Evolutionary conservation across 2,329 filamentous ascomycete species (phyloP).

Genomic region (Microdochium nivale): DNA sequence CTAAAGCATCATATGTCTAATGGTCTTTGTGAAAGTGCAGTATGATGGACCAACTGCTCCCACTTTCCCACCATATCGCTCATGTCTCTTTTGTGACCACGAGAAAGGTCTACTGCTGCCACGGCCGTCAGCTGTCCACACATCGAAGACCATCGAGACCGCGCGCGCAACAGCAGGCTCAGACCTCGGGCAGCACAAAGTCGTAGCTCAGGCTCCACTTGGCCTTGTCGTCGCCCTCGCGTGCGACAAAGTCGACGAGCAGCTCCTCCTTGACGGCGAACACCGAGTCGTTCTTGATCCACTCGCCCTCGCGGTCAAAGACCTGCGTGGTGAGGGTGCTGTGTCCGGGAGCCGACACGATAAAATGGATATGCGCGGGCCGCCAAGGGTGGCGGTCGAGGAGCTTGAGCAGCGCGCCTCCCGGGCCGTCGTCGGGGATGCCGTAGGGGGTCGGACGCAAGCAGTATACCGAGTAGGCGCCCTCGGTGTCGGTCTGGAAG

Average conservation of each 20-base stretch:
- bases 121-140: too few species aligned
- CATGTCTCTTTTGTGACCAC: too few species aligned
- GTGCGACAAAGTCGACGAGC: conserved; percentile 29
- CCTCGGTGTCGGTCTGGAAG: conserved; percentile 58
- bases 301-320: conserved; percentile 59
- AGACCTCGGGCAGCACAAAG: conserved; percentile 33
- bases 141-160: too few species aligned
- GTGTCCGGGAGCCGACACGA: conserved; percentile 28
- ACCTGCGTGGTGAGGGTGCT: conserved; percentile 62
- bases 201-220: conserved; percentile 53
- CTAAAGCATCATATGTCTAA: too few species aligned
- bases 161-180: too few species aligned
- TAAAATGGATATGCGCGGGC: conserved; percentile 53
- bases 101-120: too few species aligned
- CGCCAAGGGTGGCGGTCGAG: conserved; percentile 48
- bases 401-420: conserved; percentile 39
- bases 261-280: conserved; percentile 47
- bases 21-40: too few species aligned
- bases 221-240: conserved; percentile 31
- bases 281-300: conserved; percentile 44
- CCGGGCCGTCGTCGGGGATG: conserved; percentile 41
- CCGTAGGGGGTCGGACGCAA: conserved; percentile 51
- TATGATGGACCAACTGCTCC: conserved; percentile 23
- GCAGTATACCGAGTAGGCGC: conserved; percentile 54
- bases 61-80: conserved; percentile 4